These are phyloP conservation scores for Clavulina sp. DNA, from an alignment of 768 basidiomycete species.

Conservation along the genomic window DNA sequence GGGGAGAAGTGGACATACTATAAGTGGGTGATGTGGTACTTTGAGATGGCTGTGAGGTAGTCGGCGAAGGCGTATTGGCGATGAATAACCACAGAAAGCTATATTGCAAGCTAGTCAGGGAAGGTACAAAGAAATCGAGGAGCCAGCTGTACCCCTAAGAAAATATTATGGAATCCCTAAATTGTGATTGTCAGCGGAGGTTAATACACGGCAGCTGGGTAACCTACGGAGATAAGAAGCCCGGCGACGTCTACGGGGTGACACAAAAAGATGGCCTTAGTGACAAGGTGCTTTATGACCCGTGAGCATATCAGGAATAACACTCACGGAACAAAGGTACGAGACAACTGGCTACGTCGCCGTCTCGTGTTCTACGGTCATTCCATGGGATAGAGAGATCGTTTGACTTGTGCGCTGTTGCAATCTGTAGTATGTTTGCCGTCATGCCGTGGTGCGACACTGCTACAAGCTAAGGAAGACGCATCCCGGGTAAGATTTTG, in stretches of 20 bases:
- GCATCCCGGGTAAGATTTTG: too few relatives aligned
- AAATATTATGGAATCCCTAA: too few relatives aligned
- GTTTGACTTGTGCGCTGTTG: conserved; percentile 33
- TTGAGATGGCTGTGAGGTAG: conserved; percentile 43
- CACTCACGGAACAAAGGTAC: conserved; percentile 14
- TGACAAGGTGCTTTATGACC: too few relatives aligned
- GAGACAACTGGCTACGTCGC: conserved; percentile 37
- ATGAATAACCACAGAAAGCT: conserved; percentile 28
- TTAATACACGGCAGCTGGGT: too few relatives aligned
- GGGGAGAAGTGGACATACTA: neutral
- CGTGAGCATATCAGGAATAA: too few relatives aligned
- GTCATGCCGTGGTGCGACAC: conserved; percentile 43
- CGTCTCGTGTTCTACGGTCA: conserved; percentile 33
- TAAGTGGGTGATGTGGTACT: conserved; percentile 38
- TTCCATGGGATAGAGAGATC: conserved; percentile 19
- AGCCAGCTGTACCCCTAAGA: conserved; percentile 13
- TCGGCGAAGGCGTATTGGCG: conserved; percentile 43
- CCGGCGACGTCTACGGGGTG: neutral
- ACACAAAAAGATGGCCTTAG: neutral
- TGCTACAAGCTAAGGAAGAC: conserved; percentile 36
- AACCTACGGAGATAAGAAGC: neutral
- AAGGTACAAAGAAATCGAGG: too few relatives aligned
- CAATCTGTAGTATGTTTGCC: conserved; percentile 44
- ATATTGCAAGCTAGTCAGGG: too few relatives aligned
- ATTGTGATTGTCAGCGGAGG: too few relatives aligned